phyloP scores from a whole-genome alignment of 2,329 filamentous ascomycete genomes.

The Paecilomyces fulvus region DNA sequence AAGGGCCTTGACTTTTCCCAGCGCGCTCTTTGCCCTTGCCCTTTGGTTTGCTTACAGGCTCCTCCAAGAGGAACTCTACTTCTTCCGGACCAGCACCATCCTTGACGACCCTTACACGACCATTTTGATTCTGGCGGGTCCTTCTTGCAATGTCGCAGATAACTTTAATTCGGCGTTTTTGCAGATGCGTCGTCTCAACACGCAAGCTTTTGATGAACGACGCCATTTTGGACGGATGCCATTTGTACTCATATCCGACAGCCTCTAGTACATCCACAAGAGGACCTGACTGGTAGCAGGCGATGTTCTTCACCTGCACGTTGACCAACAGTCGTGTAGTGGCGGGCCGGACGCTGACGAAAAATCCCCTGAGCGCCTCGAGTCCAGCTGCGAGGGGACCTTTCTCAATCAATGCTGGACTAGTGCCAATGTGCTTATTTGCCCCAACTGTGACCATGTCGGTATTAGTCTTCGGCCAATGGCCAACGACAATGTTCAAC shows the following conservation, averaged over 20 bases:
- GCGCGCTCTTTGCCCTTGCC: no score
- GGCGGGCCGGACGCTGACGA: constrained; percentile 51
- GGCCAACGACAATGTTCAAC: constrained; percentile 50
- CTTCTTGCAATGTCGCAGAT: constrained; percentile 37
- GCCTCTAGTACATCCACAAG: constrained; percentile 31
- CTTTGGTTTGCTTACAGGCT: constrained; percentile 1
- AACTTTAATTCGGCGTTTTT: constrained; percentile 29
- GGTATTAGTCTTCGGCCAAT: constrained; percentile 35
- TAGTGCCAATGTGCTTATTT: constrained; percentile 46
- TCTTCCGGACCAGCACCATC: constrained; percentile 42
- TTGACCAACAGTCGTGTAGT: constrained; percentile 53
- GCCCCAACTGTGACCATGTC: constrained; percentile 40
- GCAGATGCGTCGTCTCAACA: constrained; percentile 33
- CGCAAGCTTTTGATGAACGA: constrained; percentile 32
- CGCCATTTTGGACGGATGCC: not conserved
- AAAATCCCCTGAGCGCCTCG: constrained; percentile 53
- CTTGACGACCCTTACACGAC: constrained; percentile 27
- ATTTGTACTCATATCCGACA: constrained; percentile 15
- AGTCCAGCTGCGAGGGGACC: constrained; percentile 43
- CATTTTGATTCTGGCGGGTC: constrained; percentile 24
- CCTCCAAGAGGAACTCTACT: constrained; percentile 47
- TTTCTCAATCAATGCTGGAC: constrained; percentile 20
- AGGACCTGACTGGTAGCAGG: constrained; percentile 46
- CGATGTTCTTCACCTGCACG: constrained; percentile 52
- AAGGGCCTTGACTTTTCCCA: not conserved